Conservation (phyloP, 176 grass and related monocot species). For the Musa acuminata region DNA sequence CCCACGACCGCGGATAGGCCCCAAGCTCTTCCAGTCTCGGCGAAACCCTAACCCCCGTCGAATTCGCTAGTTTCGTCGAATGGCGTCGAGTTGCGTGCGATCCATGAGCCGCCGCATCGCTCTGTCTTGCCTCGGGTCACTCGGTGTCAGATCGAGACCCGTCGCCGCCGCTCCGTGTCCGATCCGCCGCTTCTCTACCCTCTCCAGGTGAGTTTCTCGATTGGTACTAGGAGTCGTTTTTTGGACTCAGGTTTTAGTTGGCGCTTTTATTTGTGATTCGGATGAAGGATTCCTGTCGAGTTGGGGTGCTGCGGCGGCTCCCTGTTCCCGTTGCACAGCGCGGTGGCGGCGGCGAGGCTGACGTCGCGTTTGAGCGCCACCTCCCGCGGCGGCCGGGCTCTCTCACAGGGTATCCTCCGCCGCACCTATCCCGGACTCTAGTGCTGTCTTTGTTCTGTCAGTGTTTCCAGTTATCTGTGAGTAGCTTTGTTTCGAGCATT, state of each 20-base stretch:
- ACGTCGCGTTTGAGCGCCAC: conserved; percentile 73
- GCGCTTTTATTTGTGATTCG: not conserved
- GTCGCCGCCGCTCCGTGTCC: not conserved
- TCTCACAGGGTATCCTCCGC: conserved; percentile 99
- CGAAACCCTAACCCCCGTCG: too few species aligned
- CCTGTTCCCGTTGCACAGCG: conserved; percentile 77
- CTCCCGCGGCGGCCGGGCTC: conserved; percentile 54
- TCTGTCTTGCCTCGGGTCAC: not conserved
- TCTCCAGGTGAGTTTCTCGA: conserved; percentile 39
- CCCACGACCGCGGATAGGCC: not conserved
- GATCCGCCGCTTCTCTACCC: conserved; percentile 24
- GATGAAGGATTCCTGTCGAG: conserved; percentile 65
- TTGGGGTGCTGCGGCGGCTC: conserved; percentile 51
- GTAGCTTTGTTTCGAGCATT: conserved; percentile 21
- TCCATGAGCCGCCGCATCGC: not conserved
- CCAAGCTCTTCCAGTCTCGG: not conserved
- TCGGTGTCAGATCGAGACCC: not conserved
- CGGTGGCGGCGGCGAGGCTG: conserved; percentile 75
- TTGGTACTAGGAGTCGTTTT: not conserved
- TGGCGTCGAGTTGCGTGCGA: conserved; percentile 4
- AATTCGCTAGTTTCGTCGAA: not conserved
- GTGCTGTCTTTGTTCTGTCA: conserved; percentile 51
- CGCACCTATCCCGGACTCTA: conserved; percentile 96
- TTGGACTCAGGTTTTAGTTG: conserved; percentile 3
- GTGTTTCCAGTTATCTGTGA: conserved; percentile 21